phyloP scores from a whole-genome alignment of 345 rosid species.

The Aegle marmelos region DNA sequence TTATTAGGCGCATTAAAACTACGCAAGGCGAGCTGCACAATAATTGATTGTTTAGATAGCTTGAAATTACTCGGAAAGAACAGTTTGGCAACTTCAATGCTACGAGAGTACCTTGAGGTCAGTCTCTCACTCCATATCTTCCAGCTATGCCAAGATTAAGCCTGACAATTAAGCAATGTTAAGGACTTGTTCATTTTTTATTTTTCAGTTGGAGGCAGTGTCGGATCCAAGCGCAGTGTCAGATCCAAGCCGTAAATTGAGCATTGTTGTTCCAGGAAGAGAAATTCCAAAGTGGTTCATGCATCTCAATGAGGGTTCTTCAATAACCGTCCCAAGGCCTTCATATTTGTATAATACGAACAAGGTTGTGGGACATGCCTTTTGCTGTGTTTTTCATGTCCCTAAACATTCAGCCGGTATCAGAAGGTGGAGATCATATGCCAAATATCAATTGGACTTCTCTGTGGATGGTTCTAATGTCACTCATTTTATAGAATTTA shows the following conservation, averaged over 20 bases:
- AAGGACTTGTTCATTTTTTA: neutral
- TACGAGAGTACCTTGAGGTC: neutral
- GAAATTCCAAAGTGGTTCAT: constrained; percentile 14
- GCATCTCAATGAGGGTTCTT: neutral
- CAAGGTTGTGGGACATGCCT: neutral
- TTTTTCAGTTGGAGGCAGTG: neutral
- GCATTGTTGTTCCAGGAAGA: constrained; percentile 9
- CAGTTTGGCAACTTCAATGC: neutral
- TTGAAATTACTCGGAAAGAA: neutral
- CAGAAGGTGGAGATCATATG: too few species aligned
- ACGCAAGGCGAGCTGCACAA: neutral
- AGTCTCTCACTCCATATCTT: neutral
- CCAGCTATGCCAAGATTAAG: neutral
- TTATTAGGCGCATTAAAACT: neutral
- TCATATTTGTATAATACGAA: too few species aligned
- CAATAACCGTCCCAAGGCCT: neutral
- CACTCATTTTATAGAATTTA: fast-evolving
- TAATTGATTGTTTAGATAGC: neutral
- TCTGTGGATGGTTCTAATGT: too few species aligned
- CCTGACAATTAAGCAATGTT: neutral
- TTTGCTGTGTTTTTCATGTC: too few species aligned
- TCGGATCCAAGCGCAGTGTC: too few species aligned
- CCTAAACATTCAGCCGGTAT: neutral
- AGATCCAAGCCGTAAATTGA: constrained; percentile 4
- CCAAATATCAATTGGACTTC: too few species aligned